Conservation (phyloP, 768 basidiomycete species). For the Dentipellis sp. region DNA sequence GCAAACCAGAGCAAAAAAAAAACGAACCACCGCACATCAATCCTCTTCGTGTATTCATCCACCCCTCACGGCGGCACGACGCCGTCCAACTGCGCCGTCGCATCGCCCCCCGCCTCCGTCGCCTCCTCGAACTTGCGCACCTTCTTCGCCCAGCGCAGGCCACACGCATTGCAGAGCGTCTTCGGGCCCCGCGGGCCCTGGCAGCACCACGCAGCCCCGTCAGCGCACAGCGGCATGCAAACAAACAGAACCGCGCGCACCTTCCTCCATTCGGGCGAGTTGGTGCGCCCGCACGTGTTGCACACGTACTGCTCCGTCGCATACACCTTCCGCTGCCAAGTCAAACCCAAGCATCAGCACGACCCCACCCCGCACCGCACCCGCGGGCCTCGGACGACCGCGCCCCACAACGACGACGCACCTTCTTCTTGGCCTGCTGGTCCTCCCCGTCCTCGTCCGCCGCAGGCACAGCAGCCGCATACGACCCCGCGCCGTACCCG, state of each 20-base stretch:
- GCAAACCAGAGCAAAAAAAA: not conserved
- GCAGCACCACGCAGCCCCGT: slow-evolving; percentile 24
- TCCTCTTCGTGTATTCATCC: not conserved
- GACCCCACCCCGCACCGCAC: not conserved
- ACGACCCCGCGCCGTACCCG: slow-evolving; percentile 4
- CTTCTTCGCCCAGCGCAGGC: slow-evolving; percentile 86
- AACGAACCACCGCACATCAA: not conserved
- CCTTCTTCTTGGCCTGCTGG: slow-evolving; percentile 57
- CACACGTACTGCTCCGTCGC: slow-evolving; percentile 72
- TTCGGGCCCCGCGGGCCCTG: slow-evolving; percentile 93
- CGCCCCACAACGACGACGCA: slow-evolving; percentile 17
- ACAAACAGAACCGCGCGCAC: slow-evolving; percentile 23
- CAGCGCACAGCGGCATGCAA: not conserved
- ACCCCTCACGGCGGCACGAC: slow-evolving; percentile 8
- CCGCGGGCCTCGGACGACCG: slow-evolving; percentile 4
- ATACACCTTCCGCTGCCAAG: slow-evolving; percentile 34
- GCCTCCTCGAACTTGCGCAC: slow-evolving; percentile 35
- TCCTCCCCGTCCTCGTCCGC: slow-evolving; percentile 44
- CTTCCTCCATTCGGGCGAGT: slow-evolving; percentile 97
- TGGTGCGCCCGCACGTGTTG: slow-evolving; percentile 87
- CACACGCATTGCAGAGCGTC: slow-evolving; percentile 96
- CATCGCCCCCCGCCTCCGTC: slow-evolving; percentile 15
- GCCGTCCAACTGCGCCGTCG: slow-evolving; percentile 11
- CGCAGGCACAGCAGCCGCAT: slow-evolving; percentile 2
- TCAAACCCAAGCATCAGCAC: too few species aligned